phyloP scores from a whole-genome alignment of 805 yeast genomes.

The Kregervanrija delftensis region DNA sequence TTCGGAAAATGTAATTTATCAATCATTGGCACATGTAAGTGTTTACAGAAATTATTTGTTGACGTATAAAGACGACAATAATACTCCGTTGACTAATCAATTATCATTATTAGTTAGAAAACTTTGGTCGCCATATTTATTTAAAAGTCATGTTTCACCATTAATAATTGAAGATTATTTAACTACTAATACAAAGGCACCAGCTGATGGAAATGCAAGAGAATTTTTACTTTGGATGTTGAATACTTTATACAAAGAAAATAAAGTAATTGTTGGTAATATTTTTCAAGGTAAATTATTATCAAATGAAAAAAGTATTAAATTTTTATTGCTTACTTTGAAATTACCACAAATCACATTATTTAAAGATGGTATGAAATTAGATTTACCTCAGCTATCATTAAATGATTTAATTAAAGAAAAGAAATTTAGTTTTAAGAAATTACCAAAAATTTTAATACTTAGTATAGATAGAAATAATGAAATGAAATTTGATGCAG shows the following conservation, averaged over 20 bases:
- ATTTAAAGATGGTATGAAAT: constrained; percentile 41
- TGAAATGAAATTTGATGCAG: constrained; percentile 23
- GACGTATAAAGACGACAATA: constrained; percentile 13
- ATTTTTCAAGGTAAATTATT: constrained; percentile 49
- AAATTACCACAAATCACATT: constrained; percentile 53
- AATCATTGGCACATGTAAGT: constrained; percentile 45
- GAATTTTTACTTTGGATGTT: constrained; percentile 55
- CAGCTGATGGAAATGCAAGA: constrained; percentile 32
- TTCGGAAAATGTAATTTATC: constrained; percentile 47
- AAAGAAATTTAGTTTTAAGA: constrained; percentile 32
- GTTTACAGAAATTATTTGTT: constrained; percentile 43
- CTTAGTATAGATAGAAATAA: constrained; percentile 50
- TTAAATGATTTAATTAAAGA: constrained; percentile 38
- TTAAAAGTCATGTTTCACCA: constrained; percentile 58
- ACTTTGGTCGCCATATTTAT: constrained; percentile 57
- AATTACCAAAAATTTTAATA: constrained; percentile 47
- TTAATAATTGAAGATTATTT: constrained; percentile 54
- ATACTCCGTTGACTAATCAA: constrained; percentile 28
- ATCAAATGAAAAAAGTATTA: constrained; percentile 19
- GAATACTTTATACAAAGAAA: constrained; percentile 34
- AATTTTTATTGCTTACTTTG: constrained; percentile 51
- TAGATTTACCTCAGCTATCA: constrained; percentile 45
- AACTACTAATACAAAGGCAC: constrained; percentile 34
- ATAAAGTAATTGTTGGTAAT: constrained; percentile 25
- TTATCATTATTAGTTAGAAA: constrained; percentile 46